Conservation (phyloP, 306 rosid species). For the Medicago lupulina region DNA sequence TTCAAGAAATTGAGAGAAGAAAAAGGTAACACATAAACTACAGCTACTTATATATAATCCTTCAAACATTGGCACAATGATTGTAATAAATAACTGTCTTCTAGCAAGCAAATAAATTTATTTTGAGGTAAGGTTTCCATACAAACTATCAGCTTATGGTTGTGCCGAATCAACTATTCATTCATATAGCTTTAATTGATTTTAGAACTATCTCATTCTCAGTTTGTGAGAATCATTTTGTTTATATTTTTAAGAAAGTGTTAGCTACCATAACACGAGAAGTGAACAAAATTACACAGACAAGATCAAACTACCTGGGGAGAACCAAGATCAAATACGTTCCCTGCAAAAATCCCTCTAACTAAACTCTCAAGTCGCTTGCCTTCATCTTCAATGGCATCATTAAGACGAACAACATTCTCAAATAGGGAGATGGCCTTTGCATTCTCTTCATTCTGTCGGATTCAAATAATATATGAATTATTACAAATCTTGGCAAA, state of each 20-base stretch:
- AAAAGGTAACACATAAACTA: slow-evolving; percentile 32
- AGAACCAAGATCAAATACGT: slow-evolving; percentile 96
- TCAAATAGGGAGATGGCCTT: slow-evolving; percentile 82
- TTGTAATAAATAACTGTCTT: slow-evolving; percentile 20
- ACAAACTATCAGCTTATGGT: background rate
- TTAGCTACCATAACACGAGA: slow-evolving; percentile 9
- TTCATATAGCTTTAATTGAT: slow-evolving; percentile 1
- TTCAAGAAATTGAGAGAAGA: slow-evolving; percentile 55
- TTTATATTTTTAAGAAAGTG: background rate
- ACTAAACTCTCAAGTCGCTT: slow-evolving; percentile 82
- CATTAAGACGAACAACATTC: slow-evolving; percentile 69
- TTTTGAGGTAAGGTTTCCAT: slow-evolving; percentile 7
- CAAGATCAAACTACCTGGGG: slow-evolving; percentile 64
- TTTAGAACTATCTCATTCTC: slow-evolving; percentile 9
- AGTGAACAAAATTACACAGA: slow-evolving; percentile 23
- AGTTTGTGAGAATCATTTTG: slow-evolving; percentile 14
- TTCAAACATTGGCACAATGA: slow-evolving; percentile 17
- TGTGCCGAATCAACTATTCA: background rate
- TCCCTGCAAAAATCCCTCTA: slow-evolving; percentile 93
- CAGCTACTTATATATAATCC: slow-evolving; percentile 23
- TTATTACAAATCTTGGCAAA: slow-evolving; percentile 11
- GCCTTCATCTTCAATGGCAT: slow-evolving; percentile 83
- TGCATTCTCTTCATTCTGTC: slow-evolving; percentile 88
- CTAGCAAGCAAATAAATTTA: slow-evolving; percentile 12
- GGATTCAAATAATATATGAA: slow-evolving; percentile 28